These are phyloP conservation scores for Chrysoporthe austroafricana DNA, from an alignment of 2,329 filamentous ascomycete species.

Conservation along the genomic window DNA sequence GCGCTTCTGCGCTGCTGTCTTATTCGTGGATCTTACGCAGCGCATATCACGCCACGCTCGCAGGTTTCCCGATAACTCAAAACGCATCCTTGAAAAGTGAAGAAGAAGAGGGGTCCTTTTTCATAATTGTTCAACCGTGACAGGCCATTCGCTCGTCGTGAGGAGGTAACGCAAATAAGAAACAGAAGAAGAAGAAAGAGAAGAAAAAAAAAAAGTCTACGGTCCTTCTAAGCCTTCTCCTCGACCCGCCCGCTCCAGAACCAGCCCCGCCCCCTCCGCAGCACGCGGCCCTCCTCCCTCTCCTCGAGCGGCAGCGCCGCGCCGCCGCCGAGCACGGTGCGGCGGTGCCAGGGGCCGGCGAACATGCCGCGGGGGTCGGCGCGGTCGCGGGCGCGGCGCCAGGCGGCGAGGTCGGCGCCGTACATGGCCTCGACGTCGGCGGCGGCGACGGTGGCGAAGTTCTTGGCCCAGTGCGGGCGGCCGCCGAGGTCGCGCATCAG, in stretches of 20 bases:
- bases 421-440: constrained; percentile 65
- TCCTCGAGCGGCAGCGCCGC: constrained; percentile 27
- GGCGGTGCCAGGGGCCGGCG: constrained; percentile 85
- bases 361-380: constrained; percentile 79
- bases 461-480: constrained; percentile 82
- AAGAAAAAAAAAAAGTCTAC: not conserved
- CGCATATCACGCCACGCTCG: not conserved
- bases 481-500: constrained; percentile 78
- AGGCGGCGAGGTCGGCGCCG: constrained; percentile 62
- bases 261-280: constrained; percentile 25
- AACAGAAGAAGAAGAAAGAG: not conserved
- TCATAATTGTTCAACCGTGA: not conserved
- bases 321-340: constrained; percentile 57
- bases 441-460: constrained; percentile 61
- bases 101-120: not conserved
- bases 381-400: constrained; percentile 64
- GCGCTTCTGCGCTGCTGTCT: not conserved
- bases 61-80: not conserved
- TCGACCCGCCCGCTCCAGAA: constrained; percentile 26
- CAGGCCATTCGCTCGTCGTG: not conserved
- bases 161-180: too few species aligned
- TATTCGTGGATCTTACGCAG: not conserved
- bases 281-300: constrained; percentile 23
- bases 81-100: not conserved
- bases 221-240: not conserved